Evolutionary conservation across 768 basidiomycete genomes (phyloP).

Genomic region (Mycena leptocephala): DNA sequence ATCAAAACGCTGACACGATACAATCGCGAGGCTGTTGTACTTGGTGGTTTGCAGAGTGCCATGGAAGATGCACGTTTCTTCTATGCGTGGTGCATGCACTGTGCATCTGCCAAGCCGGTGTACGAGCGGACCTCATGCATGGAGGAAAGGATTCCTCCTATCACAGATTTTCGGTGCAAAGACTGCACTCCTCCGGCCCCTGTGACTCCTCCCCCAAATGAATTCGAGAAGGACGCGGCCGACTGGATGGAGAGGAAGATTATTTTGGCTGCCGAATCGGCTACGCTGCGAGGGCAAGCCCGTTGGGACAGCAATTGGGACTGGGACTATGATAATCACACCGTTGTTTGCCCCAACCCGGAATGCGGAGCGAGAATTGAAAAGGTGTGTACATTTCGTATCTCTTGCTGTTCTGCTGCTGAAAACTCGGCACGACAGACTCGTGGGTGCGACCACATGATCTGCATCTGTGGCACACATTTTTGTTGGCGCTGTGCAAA

Average conservation of each 20-base stretch:
- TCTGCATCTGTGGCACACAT: constrained; percentile 41
- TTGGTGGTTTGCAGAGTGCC: constrained; percentile 42
- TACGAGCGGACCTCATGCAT: constrained; percentile 40
- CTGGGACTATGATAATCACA: too few relatives aligned
- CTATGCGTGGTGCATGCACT: constrained; percentile 47
- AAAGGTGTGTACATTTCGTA: too few relatives aligned
- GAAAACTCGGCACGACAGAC: constrained; percentile 19
- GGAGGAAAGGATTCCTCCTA: constrained; percentile 30
- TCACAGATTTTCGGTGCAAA: constrained; percentile 37
- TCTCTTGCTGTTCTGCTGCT: too few relatives aligned
- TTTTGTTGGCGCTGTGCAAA: constrained; percentile 41
- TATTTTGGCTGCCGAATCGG: too few relatives aligned
- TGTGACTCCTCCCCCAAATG: too few relatives aligned
- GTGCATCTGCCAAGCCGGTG: constrained; percentile 41
- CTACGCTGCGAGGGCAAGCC: too few relatives aligned
- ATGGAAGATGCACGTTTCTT: constrained; percentile 43
- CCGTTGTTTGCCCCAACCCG: too few relatives aligned
- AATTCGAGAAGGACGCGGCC: too few relatives aligned
- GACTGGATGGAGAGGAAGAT: too few relatives aligned
- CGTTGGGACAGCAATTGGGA: too few relatives aligned
- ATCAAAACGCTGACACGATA: constrained; percentile 41
- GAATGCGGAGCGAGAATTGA: too few relatives aligned
- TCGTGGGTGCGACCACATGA: constrained; percentile 45
- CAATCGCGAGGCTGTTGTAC: constrained; percentile 36
- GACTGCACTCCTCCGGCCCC: background rate